A percentile compares a stretch with the other conserved stretches of the same genome.
phyloP scores from a whole-genome alignment of 139 green algal genomes.

The Ostreobium quekettii region DNA sequence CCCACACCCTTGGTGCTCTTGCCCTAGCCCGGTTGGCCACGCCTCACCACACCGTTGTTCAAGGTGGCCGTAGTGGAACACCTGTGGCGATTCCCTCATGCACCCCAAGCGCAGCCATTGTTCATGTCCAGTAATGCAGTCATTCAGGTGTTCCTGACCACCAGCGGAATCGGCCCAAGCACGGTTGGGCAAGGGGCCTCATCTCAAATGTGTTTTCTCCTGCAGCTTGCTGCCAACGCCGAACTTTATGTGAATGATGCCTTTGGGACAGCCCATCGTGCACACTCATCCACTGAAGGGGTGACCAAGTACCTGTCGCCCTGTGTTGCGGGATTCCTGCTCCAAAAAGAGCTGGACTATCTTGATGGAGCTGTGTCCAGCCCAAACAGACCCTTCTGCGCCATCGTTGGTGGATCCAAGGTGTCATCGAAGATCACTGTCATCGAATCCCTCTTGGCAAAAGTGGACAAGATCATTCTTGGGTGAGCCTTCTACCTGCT shows the following conservation, averaged over 20 bases:
- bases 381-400: conserved; percentile 89
- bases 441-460: conserved; percentile 90
- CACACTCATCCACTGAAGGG: conserved; percentile 95
- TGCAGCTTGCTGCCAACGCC: conserved; percentile 81
- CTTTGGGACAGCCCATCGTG: conserved; percentile 97
- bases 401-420: conserved; percentile 97
- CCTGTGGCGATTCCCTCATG: too few relatives aligned
- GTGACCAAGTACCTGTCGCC: conserved; percentile 85
- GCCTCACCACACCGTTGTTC: too few relatives aligned
- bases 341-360: conserved; percentile 86
- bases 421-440: conserved; percentile 99
- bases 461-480: conserved; percentile 92
- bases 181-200: too few relatives aligned
- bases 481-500: too few relatives aligned
- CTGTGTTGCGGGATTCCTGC: conserved; percentile 75
- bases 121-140: too few relatives aligned
- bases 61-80: too few relatives aligned
- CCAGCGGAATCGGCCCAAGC: too few relatives aligned
- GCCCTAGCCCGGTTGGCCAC: too few relatives aligned
- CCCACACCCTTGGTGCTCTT: too few relatives aligned
- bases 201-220: too few relatives aligned
- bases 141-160: too few relatives aligned
- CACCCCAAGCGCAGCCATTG: too few relatives aligned
- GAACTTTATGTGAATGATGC: conserved; percentile 98
- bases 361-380: conserved; percentile 77